Base-by-base conservation (phyloP, 192 early-diverging fungal species). In the Chytriomyces sp. region DNA sequence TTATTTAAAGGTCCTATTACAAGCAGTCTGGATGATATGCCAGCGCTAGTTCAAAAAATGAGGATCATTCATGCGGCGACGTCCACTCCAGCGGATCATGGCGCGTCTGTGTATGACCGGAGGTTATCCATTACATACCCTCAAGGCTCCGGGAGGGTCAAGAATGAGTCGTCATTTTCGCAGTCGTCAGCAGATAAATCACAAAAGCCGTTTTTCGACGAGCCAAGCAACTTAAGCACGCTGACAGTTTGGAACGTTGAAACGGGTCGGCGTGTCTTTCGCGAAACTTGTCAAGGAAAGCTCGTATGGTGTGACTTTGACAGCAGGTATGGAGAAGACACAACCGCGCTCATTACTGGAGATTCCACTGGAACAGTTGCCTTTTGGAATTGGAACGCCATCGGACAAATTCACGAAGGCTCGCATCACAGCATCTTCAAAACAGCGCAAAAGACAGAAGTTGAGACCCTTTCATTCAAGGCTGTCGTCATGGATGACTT, bases 271-370 rank as follows among this genome's bases (percentile, higher is more conserved):
- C 35, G 45, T 18, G 18, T 74, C 35, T 64, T 57, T 4, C 26
- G 26, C 35, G 23, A 20, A 11, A 10, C n/a, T 16, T 61, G 28
- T 28, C 23, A 20, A n/a, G 72, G 72, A 11, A 61, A 74, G 8
- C 9, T 74, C 23, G 45, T 74, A 7, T 74, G 72, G 72, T 64
- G 57, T 26, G 61, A 74, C 61, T 74, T 74, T 63, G 72, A 74
- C 13, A 62, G 13, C 11, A 59, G 18, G 57, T 46, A n/a, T 67
- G 61, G 61, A 11, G 26, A 28, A 10, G 72, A 64, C 45, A 47
- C 26, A 7, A 67, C 24, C 45, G 43, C 72, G 35, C 44, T 74
- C 46, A 45, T 74, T 18, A 74, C 72, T 7, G 72, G 61, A 16
- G 72, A 74, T 64, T 18, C 57, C n/a, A 28, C 11, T 11, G 72